These are phyloP conservation scores for Posidonia oceanica DNA, from an alignment of 116 monocot genomes.

Conservation along the genomic window DNA sequence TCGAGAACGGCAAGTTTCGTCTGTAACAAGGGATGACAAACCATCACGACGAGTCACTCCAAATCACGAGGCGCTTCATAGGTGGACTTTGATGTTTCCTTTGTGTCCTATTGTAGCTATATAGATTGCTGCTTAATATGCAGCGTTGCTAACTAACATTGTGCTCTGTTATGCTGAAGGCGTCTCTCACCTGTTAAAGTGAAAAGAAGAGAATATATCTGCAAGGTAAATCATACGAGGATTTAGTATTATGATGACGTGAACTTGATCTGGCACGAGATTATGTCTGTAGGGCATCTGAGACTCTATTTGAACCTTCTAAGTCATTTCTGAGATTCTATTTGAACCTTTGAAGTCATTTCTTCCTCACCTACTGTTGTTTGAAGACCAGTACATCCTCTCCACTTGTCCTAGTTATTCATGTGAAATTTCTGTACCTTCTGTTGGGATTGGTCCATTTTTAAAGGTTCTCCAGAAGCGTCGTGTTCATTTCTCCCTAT, in stretches of 20 bases:
- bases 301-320: too few species aligned
- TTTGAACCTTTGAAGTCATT: too few species aligned
- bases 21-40: conserved; percentile 47
- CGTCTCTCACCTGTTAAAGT: conserved; percentile 94
- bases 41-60: conserved; percentile 40
- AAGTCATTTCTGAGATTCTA: too few species aligned
- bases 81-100: conserved; percentile 71
- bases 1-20: conserved; percentile 64
- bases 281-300: not conserved
- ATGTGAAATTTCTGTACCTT: too few species aligned
- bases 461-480: not conserved
- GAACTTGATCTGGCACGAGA: conserved; percentile 5
- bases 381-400: too few species aligned
- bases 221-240: conserved; percentile 79
- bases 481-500: too few species aligned
- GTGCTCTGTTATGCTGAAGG: conserved; percentile 86
- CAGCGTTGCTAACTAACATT: conserved; percentile 67
- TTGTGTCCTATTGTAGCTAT: conserved; percentile 38
- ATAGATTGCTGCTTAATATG: conserved; percentile 69
- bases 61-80: conserved; percentile 66
- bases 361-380: too few species aligned
- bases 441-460: not conserved
- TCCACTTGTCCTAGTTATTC: too few species aligned
- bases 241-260: conserved; percentile 8
- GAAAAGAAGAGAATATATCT: conserved; percentile 97